A percentile compares a stretch with the other conserved stretches of the same genome.
phyloP scores from a whole-genome alignment of 1,284 basidiomycete species.

The Ustilago xerochloae region DNA sequence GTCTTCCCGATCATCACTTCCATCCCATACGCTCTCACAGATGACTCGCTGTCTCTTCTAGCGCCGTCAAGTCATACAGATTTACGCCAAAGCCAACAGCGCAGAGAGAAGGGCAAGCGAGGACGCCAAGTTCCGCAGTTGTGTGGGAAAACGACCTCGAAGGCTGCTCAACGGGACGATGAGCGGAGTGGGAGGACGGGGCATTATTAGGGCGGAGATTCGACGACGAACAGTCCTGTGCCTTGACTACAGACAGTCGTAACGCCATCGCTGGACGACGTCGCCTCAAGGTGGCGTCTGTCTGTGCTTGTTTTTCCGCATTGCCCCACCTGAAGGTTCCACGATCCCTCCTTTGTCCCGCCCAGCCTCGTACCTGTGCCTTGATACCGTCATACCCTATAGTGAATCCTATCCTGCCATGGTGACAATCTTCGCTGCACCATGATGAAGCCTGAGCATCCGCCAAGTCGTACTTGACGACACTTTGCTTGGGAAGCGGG shows the following conservation, averaged over 20 bases:
- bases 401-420: background rate
- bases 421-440: background rate
- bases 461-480: constrained; percentile 2
- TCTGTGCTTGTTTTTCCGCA: background rate
- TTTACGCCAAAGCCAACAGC: background rate
- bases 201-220: background rate
- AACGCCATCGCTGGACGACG: background rate
- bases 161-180: background rate
- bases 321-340: background rate
- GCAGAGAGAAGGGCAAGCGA: background rate
- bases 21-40: too few species aligned
- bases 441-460: background rate
- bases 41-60: too few species aligned
- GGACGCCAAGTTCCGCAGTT: background rate
- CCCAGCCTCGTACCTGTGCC: background rate
- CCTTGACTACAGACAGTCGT: background rate
- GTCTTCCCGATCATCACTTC: too few species aligned
- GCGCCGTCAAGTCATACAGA: background rate
- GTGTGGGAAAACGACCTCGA: background rate
- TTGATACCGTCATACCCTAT: too few species aligned
- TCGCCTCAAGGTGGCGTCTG: background rate
- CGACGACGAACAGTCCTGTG: too few species aligned
- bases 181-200: background rate
- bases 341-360: background rate
- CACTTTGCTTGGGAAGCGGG: background rate